Evolutionary conservation across 306 rosid species (phyloP), one percentile per base, ranked within the genome.

Genomic region (Trichosanthes truncata): DNA sequence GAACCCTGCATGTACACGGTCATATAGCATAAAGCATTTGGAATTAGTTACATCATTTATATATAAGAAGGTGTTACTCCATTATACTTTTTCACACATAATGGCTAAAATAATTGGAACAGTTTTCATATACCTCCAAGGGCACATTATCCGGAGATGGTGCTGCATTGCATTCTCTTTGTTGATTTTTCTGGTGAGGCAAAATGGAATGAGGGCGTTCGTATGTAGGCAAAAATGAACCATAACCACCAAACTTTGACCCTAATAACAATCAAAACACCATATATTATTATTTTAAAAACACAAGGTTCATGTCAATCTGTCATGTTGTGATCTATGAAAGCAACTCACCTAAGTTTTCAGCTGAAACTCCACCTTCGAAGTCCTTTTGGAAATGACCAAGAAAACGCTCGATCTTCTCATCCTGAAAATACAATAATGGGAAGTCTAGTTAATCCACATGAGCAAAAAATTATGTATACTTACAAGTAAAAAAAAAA

Each of bases 361-460:
- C 90, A 41, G 91, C 88, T 79, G 84, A 87, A 29, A 85, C 79
- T 79, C 87, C 88, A 63, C 92, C 93, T 83, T 92, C 96, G 72
- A 92, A 94, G 76, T 88, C 94, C 82, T 87, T 89, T 82, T 84
- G 93, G 82, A 90, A 84, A 80, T 89, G 97, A 71, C 98, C 98
- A 43, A 94, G 88, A 82, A 82, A 74, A 84, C 85, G 74, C 38
- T 86, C 91, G 80, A 94, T 81, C 83, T 76, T 94, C 88, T 89
- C 87, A 35, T 81, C 89, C 89, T 86, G 17, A 15, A 48, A 45
- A 45, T 43, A 78, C 21, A 51, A 80, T 69, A 78, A 79, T 3
- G 9, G 52, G 69, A 21, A 12, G 21, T 38, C 52, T 35, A 14
- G 63, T 77, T 77, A 56, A 29, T 77, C 38, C 80, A 57, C 18